Base-by-base conservation (phyloP, 2,329 filamentous ascomycete species). In the Curvularia verruculosa region DNA sequence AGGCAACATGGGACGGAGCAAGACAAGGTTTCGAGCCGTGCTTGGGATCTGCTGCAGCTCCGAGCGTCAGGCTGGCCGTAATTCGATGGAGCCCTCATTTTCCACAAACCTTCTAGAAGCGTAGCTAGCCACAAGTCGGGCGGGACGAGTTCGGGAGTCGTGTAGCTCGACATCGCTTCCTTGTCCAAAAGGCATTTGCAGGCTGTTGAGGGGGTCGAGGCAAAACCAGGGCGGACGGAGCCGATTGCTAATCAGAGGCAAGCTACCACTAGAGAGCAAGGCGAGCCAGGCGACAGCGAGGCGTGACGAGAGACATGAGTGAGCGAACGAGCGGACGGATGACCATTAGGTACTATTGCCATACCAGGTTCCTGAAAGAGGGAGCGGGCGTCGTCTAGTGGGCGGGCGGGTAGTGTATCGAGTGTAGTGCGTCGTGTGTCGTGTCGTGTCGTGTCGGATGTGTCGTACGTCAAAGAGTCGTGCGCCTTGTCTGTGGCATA, bases 21-120 rank as follows among this genome's bases (percentile, higher is more conserved):
- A 31, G 43, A 59, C 52, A 61, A 50, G 55, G 71, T 71, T 75
- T 74, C 69, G 66, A 61, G 60, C 56, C 54, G 45, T 49, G 56
- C 55, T 13, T 44, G 29, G 54, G 45, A 47, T 56, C 56, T 44
- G 62, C 60, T 47, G 59, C 56, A 57, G 61, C 63, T 59, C 60
- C 66, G 56, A 60, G 59, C 61, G 53, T 52, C 47, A 52, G 54
- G 49, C 56, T 43, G 48, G 45, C 45, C 31, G 64, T 60, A 58
- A 58, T 59, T 54, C 63, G 56, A 65, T 47, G 63, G 64, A 61
- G 64, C 65, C 69, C 66, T 66, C 64, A 70, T 69, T 65, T 75
- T 73, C 68, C 56, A 67, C 63, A 66, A 59, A 56, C 60, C 72
- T 77, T 77, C 74, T 76, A 73, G 74, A 77, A 77, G 62, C 63